Conservation (phyloP, 129 eudicot species). For the Sambucus nigra region DNA sequence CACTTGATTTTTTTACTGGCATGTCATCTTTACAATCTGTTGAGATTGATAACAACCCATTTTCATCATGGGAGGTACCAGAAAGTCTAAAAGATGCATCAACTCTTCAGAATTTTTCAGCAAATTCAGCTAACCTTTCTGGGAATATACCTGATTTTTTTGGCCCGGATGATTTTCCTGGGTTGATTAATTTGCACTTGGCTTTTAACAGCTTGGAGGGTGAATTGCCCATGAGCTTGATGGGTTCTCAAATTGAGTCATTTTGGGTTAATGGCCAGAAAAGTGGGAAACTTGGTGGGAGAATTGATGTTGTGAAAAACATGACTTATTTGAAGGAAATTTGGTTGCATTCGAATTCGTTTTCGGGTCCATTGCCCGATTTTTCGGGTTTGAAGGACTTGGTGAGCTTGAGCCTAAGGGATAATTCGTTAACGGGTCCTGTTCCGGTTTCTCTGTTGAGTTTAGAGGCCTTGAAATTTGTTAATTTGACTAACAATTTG, state of each 20-base stretch:
- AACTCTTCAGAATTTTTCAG: slow-evolving; percentile 72
- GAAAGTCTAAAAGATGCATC: slow-evolving; percentile 57
- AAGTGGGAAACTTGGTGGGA: slow-evolving; percentile 41
- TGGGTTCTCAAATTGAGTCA: slow-evolving; percentile 64
- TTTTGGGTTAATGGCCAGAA: slow-evolving; percentile 85
- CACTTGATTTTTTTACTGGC: slow-evolving; percentile 61
- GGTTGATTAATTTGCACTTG: slow-evolving; percentile 62
- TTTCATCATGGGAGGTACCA: slow-evolving; percentile 73
- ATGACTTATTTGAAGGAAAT: slow-evolving; percentile 78
- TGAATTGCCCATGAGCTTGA: slow-evolving; percentile 48
- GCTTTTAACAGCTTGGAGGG: slow-evolving; percentile 64
- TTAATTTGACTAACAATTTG: slow-evolving; percentile 78
- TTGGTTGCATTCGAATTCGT: slow-evolving; percentile 74
- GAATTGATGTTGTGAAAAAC: slow-evolving; percentile 66
- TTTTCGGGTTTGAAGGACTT: slow-evolving; percentile 63
- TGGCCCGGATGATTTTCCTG: slow-evolving; percentile 65
- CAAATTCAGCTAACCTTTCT: slow-evolving; percentile 54
- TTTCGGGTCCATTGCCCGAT: slow-evolving; percentile 86
- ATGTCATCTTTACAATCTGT: slow-evolving; percentile 61
- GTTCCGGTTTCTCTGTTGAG: slow-evolving; percentile 57
- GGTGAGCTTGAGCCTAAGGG: slow-evolving; percentile 64
- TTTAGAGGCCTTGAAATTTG: slow-evolving; percentile 55
- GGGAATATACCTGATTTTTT: slow-evolving; percentile 67
- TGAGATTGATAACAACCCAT: slow-evolving; percentile 75
- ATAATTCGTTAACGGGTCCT: slow-evolving; percentile 65